A percentile compares a stretch with the other conserved stretches of the same genome.
Conservation (phyloP, 768 basidiomycete species). For the Leccinum aurantiacum region DNA sequence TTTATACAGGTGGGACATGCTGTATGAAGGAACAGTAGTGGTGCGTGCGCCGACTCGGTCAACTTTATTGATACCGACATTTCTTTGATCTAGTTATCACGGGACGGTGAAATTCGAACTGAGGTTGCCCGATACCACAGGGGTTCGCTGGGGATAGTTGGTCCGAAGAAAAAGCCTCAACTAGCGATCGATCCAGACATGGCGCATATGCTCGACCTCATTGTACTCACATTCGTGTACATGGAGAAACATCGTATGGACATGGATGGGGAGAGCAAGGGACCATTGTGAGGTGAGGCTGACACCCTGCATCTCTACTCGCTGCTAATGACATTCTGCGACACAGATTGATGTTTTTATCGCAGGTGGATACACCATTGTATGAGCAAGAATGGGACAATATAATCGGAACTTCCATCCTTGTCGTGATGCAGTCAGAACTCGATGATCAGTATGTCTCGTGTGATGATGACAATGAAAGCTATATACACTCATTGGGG, state of each 20-base stretch:
- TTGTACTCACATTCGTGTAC: conserved; percentile 33
- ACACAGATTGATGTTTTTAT: conserved; percentile 5
- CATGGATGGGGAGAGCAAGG: conserved; percentile 15
- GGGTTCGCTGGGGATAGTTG: conserved; percentile 21
- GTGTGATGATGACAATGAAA: not conserved
- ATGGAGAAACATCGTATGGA: conserved; percentile 33
- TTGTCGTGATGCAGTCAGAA: not conserved
- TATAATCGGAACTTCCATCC: not conserved
- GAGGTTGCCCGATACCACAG: conserved; percentile 24
- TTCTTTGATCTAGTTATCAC: conserved; percentile 18
- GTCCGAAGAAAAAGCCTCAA: conserved; percentile 17
- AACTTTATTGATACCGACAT: not conserved
- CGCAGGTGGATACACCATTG: conserved; percentile 7
- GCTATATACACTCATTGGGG: not conserved
- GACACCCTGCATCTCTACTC: conserved; percentile 4
- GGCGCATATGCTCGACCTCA: conserved; percentile 27
- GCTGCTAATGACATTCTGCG: not conserved
- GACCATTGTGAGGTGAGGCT: conserved; percentile 1
- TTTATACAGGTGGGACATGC: conserved; percentile 37
- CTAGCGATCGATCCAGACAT: conserved; percentile 21
- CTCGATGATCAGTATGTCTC: not conserved
- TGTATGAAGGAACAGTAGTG: conserved; percentile 11
- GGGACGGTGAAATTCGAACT: conserved; percentile 11
- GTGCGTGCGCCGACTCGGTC: conserved; percentile 11
- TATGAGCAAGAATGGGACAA: conserved; percentile 7